Percentiles rank a stretch among this genome's conserved stretches.
Conservation (phyloP, 148 eudicot species). For the Euryodendron excelsum region DNA sequence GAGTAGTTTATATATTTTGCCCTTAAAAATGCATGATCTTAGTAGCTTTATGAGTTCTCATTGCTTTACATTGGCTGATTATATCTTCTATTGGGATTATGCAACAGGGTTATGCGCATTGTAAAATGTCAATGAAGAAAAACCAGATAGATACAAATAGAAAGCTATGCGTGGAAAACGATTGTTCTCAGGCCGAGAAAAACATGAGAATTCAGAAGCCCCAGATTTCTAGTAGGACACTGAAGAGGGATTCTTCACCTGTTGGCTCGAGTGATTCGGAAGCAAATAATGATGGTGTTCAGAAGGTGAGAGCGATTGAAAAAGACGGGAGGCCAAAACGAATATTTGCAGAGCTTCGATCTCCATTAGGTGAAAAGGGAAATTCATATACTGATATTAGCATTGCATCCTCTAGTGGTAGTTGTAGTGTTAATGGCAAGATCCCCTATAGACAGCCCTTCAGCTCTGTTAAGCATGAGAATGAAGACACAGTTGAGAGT, state of each 20-base stretch:
- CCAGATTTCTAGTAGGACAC: constrained; percentile 23
- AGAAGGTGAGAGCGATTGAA: too few relatives aligned
- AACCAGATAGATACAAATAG: constrained; percentile 2
- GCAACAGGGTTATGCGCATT: constrained; percentile 6
- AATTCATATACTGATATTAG: constrained; percentile 31
- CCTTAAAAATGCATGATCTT: neutral
- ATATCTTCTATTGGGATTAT: neutral
- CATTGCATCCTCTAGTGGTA: constrained; percentile 61
- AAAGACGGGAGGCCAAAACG: constrained; percentile 24
- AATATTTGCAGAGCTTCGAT: constrained; percentile 14
- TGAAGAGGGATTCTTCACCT: constrained; percentile 42
- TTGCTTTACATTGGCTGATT: neutral
- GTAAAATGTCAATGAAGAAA: constrained; percentile 7
- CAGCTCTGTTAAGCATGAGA: constrained; percentile 14
- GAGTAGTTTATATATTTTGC: neutral
- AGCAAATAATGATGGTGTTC: too few relatives aligned
- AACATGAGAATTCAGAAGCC: constrained; percentile 24
- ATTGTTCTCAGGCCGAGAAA: constrained; percentile 19
- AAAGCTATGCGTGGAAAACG: constrained; percentile 24
- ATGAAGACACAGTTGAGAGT: constrained; percentile 26
- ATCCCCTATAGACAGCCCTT: constrained; percentile 20
- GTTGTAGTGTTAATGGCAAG: constrained; percentile 52
- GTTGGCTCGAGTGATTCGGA: constrained; percentile 10
- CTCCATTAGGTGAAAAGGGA: too few relatives aligned
- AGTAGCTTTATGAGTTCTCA: neutral